These are phyloP conservation scores for Plasmodium ovale DNA, from an alignment of 169 alveolate genomes.

Conservation along the genomic window DNA sequence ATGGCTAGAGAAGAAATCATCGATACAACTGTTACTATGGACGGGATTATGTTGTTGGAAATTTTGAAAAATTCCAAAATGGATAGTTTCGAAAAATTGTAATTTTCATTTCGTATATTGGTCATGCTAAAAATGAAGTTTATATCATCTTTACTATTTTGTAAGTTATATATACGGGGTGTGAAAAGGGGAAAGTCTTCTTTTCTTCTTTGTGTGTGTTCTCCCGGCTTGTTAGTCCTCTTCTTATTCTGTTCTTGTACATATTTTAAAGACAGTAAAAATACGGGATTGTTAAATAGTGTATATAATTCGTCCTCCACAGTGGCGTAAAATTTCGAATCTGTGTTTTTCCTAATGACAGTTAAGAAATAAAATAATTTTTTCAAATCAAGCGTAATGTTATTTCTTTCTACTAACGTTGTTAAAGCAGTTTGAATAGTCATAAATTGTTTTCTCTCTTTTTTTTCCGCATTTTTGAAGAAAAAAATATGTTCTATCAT, in stretches of 20 bases:
- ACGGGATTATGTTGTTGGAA: constrained; percentile 51
- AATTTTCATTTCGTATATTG: constrained; percentile 37
- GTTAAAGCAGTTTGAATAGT: constrained; percentile 5
- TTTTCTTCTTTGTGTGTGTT: too few species aligned
- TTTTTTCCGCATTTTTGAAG: constrained; percentile 22
- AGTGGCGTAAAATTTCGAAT: neutral
- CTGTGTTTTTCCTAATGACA: constrained; percentile 39
- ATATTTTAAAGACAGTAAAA: constrained; percentile 25
- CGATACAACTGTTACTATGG: constrained; percentile 55
- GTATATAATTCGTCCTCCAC: constrained; percentile 23
- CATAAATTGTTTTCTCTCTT: neutral
- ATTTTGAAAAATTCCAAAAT: constrained; percentile 46
- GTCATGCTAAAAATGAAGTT: constrained; percentile 56
- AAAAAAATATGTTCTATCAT: constrained; percentile 6
- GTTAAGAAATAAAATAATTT: constrained; percentile 41
- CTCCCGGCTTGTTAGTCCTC: neutral
- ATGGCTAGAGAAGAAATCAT: constrained; percentile 40
- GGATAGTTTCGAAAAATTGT: constrained; percentile 17
- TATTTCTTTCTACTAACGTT: constrained; percentile 23
- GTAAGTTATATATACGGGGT: constrained; percentile 38
- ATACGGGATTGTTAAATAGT: constrained; percentile 50
- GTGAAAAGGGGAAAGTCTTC: neutral
- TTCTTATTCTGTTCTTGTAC: constrained; percentile 6
- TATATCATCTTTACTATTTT: constrained; percentile 30
- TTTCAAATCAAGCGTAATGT: constrained; percentile 26